phyloP scores from a whole-genome alignment of 371 early-diverging fungal genomes.

The Zancudomyces culisetae region DNA sequence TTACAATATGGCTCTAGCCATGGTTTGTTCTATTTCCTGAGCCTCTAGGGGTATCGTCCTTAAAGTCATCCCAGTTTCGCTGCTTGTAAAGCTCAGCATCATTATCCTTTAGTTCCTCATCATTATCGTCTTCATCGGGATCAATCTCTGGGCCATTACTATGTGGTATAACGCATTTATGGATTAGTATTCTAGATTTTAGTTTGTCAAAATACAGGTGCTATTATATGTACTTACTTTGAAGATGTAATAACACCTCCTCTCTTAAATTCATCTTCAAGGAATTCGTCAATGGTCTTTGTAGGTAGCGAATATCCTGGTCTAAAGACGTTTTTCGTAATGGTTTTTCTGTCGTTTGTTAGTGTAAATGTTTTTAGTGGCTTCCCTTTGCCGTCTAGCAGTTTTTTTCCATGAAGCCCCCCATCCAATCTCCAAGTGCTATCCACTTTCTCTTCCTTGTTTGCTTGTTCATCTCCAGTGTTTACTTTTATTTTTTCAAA shows the following conservation, averaged over 20 bases:
- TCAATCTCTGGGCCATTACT: slow-evolving; percentile 40
- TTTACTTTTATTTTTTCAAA: neutral
- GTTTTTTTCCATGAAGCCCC: slow-evolving; percentile 29
- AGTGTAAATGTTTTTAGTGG: slow-evolving; percentile 79
- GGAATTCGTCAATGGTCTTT: slow-evolving; percentile 89
- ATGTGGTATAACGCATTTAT: too few species aligned
- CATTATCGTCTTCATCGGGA: slow-evolving; percentile 56
- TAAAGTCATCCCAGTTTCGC: slow-evolving; percentile 84
- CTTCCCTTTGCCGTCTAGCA: slow-evolving; percentile 38
- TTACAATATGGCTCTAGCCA: neutral
- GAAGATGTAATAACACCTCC: slow-evolving; percentile 78
- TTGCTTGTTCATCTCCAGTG: neutral
- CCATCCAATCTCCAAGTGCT: neutral
- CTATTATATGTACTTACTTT: neutral
- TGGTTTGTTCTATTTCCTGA: slow-evolving; percentile 48
- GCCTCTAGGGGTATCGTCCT: slow-evolving; percentile 76
- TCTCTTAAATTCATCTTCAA: slow-evolving; percentile 63
- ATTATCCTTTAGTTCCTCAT: slow-evolving; percentile 43
- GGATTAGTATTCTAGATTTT: too few species aligned
- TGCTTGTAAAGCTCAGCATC: slow-evolving; percentile 67
- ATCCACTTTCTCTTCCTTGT: neutral
- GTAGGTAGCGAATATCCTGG: slow-evolving; percentile 81
- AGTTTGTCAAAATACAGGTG: neutral
- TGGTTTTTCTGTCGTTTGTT: slow-evolving; percentile 47
- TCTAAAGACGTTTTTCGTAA: slow-evolving; percentile 65